These are phyloP conservation scores for Fulvia fulva DNA, from an alignment of 2,329 filamentous ascomycete species.

Conservation along the genomic window DNA sequence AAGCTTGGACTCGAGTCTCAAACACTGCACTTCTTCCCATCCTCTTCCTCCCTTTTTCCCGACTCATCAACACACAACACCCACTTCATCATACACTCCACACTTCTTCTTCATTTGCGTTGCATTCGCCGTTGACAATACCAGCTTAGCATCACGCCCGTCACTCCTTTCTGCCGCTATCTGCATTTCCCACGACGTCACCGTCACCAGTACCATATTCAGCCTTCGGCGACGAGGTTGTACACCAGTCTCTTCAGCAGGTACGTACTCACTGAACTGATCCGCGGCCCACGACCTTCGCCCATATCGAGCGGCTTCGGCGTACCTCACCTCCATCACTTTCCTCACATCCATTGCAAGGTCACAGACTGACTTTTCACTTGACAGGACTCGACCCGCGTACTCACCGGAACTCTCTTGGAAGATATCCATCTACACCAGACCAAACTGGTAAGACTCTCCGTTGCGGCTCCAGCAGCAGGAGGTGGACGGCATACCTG, in stretches of 20 bases:
- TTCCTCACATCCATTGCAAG: background rate
- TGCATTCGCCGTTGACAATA: constrained; percentile 33
- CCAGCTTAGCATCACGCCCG: constrained; percentile 35
- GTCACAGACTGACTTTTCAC: background rate
- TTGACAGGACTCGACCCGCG: constrained; percentile 9
- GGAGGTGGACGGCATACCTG: constrained; percentile 3
- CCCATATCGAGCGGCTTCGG: background rate
- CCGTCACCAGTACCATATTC: constrained; percentile 22
- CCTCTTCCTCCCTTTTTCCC: constrained; percentile 20
- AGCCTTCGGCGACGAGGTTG: constrained; percentile 50
- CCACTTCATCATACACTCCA: constrained; percentile 25
- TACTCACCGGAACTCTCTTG: constrained; percentile 16
- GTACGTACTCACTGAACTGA: constrained; percentile 93
- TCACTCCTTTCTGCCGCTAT: constrained; percentile 31
- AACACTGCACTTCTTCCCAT: constrained; percentile 10
- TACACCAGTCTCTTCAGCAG: constrained; percentile 99
- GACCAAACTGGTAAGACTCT: constrained; percentile 23
- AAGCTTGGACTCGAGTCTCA: constrained; percentile 4
- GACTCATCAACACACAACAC: constrained; percentile 27
- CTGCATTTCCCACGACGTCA: constrained; percentile 16
- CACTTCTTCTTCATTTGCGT: constrained; percentile 34
- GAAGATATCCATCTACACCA: constrained; percentile 26
- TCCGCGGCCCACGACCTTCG: constrained; percentile 1
- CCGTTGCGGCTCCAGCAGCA: constrained; percentile 9
- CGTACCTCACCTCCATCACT: constrained; percentile 2